A percentile compares a stretch with the other conserved stretches of the same genome.
These are phyloP conservation scores for Leccinum variicolor DNA, from an alignment of 768 basidiomycete species.

Conservation along the genomic window DNA sequence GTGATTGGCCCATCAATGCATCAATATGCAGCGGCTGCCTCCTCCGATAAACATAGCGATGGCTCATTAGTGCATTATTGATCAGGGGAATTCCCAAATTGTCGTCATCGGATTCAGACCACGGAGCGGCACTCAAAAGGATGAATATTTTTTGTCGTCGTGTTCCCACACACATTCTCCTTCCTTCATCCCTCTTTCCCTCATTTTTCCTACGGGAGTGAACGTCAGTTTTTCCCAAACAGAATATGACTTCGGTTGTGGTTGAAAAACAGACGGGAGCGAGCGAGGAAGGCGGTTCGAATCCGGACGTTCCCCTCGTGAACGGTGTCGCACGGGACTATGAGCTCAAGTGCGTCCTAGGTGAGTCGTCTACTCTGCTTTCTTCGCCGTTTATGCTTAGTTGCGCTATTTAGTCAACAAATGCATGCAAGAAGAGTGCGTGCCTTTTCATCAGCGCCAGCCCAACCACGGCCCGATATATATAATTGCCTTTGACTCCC, in stretches of 20 bases:
- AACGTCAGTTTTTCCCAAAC: background rate
- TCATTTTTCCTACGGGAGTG: background rate
- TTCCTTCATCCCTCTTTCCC: background rate
- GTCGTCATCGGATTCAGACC: background rate
- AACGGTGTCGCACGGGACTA: constrained; percentile 32
- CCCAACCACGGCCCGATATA: background rate
- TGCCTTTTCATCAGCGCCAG: constrained; percentile 3
- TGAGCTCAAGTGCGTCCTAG: constrained; percentile 32
- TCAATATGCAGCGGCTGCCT: background rate
- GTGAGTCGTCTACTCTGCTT: constrained; percentile 15
- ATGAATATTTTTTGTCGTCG: background rate
- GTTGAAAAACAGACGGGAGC: constrained; percentile 16
- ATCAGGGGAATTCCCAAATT: constrained; percentile 2
- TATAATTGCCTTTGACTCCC: background rate
- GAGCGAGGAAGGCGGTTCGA: constrained; percentile 13
- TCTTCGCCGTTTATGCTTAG: background rate
- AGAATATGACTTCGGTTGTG: constrained; percentile 3
- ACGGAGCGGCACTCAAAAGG: constrained; percentile 10
- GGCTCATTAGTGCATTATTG: background rate
- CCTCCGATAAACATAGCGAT: background rate
- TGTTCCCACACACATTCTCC: constrained; percentile 4
- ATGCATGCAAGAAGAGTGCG: constrained; percentile 45
- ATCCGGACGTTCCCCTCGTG: background rate
- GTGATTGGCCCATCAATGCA: background rate
- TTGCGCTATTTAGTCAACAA: constrained; percentile 36